phyloP scores from a whole-genome alignment of 345 rosid species.

The Populus davidiana region DNA sequence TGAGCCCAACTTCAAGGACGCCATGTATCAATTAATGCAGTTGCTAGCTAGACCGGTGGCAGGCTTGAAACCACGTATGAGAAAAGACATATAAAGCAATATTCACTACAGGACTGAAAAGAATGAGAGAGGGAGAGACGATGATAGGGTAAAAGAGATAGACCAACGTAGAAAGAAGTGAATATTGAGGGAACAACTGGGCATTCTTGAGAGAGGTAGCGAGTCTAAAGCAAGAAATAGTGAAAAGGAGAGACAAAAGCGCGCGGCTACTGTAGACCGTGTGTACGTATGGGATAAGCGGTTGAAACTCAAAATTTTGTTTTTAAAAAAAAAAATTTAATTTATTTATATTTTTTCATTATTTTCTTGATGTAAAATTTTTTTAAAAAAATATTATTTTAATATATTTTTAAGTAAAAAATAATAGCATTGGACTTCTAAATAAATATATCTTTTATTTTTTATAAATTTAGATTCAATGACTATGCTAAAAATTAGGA shows the following conservation, averaged over 20 bases:
- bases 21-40: slow-evolving; percentile 38
- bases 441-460: no score
- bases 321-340: no score
- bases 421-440: no score
- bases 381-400: no score
- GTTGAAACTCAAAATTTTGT: no score
- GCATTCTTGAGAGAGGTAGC: not conserved
- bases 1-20: slow-evolving; percentile 84
- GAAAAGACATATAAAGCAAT: not conserved
- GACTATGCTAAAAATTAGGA: no score
- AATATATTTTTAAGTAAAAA: no score
- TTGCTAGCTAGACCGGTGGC: not conserved
- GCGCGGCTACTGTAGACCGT: not conserved
- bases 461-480: no score
- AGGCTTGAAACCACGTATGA: not conserved
- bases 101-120: not conserved
- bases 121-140: not conserved
- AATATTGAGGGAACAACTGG: not conserved
- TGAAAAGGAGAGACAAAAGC: slow-evolving; percentile 21
- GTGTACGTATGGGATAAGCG: no score
- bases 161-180: not conserved
- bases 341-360: no score
- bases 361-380: no score
- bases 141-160: not conserved
- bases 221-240: slow-evolving; percentile 23